A percentile compares a stretch with the other conserved stretches of the same genome.
Evolutionary conservation across 208 protist genomes (phyloP).

Genomic region (Lotmaria passim): DNA sequence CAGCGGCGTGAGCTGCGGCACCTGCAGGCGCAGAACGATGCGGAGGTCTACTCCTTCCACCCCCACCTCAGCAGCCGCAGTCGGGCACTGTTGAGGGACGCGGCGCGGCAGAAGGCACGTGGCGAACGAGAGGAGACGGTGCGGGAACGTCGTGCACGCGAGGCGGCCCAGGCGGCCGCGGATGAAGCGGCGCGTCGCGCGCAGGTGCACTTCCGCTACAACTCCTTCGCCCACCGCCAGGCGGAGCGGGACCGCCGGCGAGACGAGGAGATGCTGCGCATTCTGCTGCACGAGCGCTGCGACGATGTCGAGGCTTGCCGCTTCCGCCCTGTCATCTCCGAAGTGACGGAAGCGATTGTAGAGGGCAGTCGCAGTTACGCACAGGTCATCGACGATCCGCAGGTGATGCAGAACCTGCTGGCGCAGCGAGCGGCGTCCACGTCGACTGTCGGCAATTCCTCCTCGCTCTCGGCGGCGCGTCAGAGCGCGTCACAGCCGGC

Average conservation of each 20-base stretch:
- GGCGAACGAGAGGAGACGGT: slow-evolving; percentile 25
- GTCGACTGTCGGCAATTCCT: background rate
- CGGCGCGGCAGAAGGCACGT: slow-evolving; percentile 32
- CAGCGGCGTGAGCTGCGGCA: slow-evolving; percentile 35
- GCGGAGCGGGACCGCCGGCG: slow-evolving; percentile 11
- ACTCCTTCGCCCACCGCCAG: slow-evolving; percentile 4
- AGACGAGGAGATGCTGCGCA: slow-evolving; percentile 10
- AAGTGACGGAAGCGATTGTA: slow-evolving; percentile 13
- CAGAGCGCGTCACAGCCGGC: background rate
- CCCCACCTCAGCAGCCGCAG: slow-evolving; percentile 30
- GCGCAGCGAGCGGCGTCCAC: background rate
- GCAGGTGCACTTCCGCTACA: slow-evolving; percentile 18
- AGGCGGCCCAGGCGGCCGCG: slow-evolving; percentile 4
- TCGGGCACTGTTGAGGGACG: slow-evolving; percentile 31
- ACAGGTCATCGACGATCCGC: slow-evolving; percentile 16
- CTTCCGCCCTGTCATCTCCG: slow-evolving; percentile 26
- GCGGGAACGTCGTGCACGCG: slow-evolving; percentile 12
- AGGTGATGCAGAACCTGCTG: background rate
- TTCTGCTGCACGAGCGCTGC: slow-evolving; percentile 7
- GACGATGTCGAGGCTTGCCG: slow-evolving; percentile 14
- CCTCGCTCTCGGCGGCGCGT: background rate
- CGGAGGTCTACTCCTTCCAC: slow-evolving; percentile 30
- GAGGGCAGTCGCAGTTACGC: slow-evolving; percentile 4
- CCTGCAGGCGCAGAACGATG: slow-evolving; percentile 20
- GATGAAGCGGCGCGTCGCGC: slow-evolving; percentile 3